Conservation (phyloP, 179 eudicot species). For the Silene vulgaris region DNA sequence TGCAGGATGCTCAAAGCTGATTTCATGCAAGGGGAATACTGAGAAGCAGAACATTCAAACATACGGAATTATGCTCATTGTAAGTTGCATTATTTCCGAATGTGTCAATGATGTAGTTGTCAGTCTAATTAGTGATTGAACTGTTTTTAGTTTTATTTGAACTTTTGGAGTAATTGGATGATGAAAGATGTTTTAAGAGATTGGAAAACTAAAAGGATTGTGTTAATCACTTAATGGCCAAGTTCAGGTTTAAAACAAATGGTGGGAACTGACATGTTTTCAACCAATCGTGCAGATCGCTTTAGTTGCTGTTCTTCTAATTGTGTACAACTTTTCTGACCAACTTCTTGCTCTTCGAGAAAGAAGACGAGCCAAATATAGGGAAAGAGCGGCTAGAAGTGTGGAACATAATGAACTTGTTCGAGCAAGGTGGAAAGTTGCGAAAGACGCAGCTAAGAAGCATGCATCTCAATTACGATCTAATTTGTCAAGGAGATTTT, state of each 20-base stretch:
- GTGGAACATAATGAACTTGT: slow-evolving; percentile 48
- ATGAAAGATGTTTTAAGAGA: not conserved
- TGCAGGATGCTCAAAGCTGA: slow-evolving; percentile 80
- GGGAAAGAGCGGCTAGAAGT: slow-evolving; percentile 73
- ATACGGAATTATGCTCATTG: slow-evolving; percentile 43
- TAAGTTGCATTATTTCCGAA: not conserved
- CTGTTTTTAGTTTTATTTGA: not conserved
- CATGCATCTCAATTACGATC: slow-evolving; percentile 46
- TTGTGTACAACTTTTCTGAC: slow-evolving; percentile 80
- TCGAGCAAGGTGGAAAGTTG: slow-evolving; percentile 64
- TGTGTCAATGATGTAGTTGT: not conserved
- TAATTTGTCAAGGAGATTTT: slow-evolving; percentile 61
- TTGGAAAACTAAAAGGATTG: not conserved
- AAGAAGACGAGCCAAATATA: slow-evolving; percentile 65
- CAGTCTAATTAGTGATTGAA: not conserved
- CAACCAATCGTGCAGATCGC: slow-evolving; percentile 50
- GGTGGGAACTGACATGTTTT: not conserved
- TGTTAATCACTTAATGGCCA: not conserved
- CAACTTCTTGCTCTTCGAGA: slow-evolving; percentile 67
- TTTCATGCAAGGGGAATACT: slow-evolving; percentile 52
- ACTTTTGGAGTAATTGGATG: not conserved
- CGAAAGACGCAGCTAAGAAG: slow-evolving; percentile 64
- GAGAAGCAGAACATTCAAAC: slow-evolving; percentile 71
- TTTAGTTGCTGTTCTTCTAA: slow-evolving; percentile 59
- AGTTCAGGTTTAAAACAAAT: not conserved